phyloP scores from a whole-genome alignment of 2,329 filamentous ascomycete species.

The Coniochaeta sp. region DNA sequence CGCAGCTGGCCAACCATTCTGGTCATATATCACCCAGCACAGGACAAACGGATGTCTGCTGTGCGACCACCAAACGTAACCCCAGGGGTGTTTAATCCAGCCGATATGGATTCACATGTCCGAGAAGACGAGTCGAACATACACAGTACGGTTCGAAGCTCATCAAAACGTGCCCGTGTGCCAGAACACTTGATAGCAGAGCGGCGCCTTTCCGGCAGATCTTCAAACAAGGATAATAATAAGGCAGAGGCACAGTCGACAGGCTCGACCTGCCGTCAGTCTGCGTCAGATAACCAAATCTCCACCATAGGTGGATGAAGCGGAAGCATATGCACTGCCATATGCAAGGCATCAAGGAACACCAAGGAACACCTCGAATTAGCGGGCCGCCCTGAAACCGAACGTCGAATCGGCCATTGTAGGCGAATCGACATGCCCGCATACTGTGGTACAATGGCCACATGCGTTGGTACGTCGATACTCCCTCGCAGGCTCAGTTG shows the following conservation, averaged over 20 bases:
- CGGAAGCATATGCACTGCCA: not conserved
- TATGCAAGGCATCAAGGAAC: not conserved
- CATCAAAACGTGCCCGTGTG: not conserved
- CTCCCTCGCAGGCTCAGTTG: not conserved
- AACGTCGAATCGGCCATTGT: not conserved
- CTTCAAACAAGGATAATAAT: not conserved
- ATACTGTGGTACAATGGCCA: not conserved
- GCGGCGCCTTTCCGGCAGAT: not conserved
- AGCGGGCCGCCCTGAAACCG: not conserved
- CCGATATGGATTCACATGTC: not conserved
- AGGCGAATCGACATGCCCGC: not conserved
- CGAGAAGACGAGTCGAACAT: not conserved
- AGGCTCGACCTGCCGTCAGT: not conserved
- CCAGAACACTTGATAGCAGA: no score
- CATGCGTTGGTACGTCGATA: not conserved
- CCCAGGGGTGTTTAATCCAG: not conserved
- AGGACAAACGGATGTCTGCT: not conserved
- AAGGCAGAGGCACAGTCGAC: not conserved
- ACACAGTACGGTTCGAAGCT: not conserved
- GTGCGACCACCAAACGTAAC: constrained; percentile 1
- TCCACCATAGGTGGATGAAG: not conserved
- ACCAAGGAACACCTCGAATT: not conserved
- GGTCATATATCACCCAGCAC: not conserved
- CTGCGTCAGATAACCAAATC: not conserved
- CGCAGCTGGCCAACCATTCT: not conserved